Percentiles rank a stretch among this genome's conserved stretches.
These are phyloP conservation scores for Boletus rubescentipes DNA, from an alignment of 768 basidiomycete genomes.

Conservation along the genomic window DNA sequence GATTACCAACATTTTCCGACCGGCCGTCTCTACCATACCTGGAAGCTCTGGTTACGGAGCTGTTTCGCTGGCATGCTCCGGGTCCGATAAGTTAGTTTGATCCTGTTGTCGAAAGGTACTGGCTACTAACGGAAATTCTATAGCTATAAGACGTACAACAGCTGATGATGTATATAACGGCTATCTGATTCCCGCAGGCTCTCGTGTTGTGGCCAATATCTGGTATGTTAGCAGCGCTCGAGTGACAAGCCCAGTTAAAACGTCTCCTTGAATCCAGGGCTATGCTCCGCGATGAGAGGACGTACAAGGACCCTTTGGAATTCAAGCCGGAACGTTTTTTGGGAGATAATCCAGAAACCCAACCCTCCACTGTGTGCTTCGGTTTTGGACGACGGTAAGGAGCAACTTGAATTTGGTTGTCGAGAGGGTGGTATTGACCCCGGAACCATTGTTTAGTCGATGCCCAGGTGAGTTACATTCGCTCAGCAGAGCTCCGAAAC, in stretches of 20 bases:
- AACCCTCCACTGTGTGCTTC: conserved; percentile 13
- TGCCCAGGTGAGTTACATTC: conserved; percentile 10
- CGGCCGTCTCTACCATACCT: conserved; percentile 27
- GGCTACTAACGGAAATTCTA: neutral
- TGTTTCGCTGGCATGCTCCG: conserved; percentile 21
- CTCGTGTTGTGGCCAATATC: conserved; percentile 19
- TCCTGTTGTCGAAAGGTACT: neutral
- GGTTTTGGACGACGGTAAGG: conserved; percentile 22
- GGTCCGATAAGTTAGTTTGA: conserved; percentile 8
- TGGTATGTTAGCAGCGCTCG: neutral
- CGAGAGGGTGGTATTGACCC: neutral
- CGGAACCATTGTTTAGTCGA: neutral
- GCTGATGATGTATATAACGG: conserved; percentile 20
- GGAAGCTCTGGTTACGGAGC: conserved; percentile 26
- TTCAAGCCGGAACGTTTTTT: conserved; percentile 27
- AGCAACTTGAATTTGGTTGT: accelerated
- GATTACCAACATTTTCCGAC: conserved; percentile 26
- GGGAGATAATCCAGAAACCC: conserved; percentile 15
- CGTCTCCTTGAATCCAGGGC: conserved; percentile 4
- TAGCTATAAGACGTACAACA: conserved; percentile 8
- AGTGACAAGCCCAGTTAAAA: neutral
- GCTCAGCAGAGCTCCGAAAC: neutral
- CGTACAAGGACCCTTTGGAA: conserved; percentile 15
- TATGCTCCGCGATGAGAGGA: conserved; percentile 18
- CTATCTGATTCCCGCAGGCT: conserved; percentile 19